Percentiles rank a stretch among this genome's conserved stretches.
Conservation (phyloP, 2,329 filamentous ascomycete genomes). For the Epichloe coenophiala region DNA sequence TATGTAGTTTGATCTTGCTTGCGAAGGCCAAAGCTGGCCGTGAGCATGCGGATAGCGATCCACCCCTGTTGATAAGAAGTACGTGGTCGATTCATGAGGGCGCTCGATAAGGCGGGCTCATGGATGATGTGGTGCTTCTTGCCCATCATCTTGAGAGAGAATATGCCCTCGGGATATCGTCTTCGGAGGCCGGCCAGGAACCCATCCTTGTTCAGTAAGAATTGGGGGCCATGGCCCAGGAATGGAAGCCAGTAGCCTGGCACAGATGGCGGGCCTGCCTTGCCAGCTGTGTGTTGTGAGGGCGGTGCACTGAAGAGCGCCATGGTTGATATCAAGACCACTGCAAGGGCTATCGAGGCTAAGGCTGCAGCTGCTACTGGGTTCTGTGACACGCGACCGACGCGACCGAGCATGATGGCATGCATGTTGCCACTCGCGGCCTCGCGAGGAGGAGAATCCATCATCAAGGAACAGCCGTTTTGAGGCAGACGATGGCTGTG, state of each 20-base stretch:
- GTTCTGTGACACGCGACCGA: background rate
- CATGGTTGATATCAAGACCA: slow-evolving; percentile 2
- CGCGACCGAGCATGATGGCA: background rate
- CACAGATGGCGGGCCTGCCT: slow-evolving; percentile 10
- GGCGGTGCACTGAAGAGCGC: slow-evolving; percentile 24
- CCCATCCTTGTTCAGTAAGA: slow-evolving; percentile 15
- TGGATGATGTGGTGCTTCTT: too few relatives aligned
- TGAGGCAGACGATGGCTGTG: too few relatives aligned
- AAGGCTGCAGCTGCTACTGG: background rate
- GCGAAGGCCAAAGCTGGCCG: too few relatives aligned
- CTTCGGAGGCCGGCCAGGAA: slow-evolving; percentile 17
- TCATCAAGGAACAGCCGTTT: background rate
- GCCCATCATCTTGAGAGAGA: too few relatives aligned
- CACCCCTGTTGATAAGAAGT: too few relatives aligned
- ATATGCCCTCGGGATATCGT: too few relatives aligned
- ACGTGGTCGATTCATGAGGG: too few relatives aligned
- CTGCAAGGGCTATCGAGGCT: background rate
- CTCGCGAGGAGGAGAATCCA: background rate
- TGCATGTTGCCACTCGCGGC: background rate
- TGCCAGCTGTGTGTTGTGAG: slow-evolving; percentile 8
- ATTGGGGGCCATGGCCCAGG: slow-evolving; percentile 21
- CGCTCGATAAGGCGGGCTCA: too few relatives aligned
- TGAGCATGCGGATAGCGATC: too few relatives aligned
- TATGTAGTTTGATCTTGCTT: too few relatives aligned
- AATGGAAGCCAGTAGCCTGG: slow-evolving; percentile 24